These are phyloP conservation scores for Candida vaughaniae DNA, from an alignment of 805 yeast genomes.

Conservation along the genomic window DNA sequence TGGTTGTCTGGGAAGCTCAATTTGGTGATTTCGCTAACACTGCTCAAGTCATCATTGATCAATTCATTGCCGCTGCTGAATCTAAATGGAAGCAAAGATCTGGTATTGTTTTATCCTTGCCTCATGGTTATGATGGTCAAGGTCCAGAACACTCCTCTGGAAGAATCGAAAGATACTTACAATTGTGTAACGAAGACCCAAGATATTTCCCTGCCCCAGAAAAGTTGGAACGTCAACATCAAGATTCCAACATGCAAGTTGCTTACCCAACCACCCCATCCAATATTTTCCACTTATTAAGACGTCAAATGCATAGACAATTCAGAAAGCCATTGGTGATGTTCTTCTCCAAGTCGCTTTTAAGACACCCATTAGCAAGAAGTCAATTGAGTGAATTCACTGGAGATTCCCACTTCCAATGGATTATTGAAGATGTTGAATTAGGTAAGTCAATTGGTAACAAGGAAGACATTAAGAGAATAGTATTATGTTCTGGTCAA, in stretches of 20 bases:
- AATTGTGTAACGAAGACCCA: slow-evolving; percentile 93
- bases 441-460: slow-evolving; percentile 73
- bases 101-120: slow-evolving; percentile 90
- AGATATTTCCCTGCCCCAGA: slow-evolving; percentile 88
- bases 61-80: slow-evolving; percentile 95
- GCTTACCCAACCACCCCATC: slow-evolving; percentile 99
- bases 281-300: slow-evolving; percentile 89
- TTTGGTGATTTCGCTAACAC: slow-evolving; percentile 99
- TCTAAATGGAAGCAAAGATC: slow-evolving; percentile 99
- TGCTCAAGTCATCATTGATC: slow-evolving; percentile 96
- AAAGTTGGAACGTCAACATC: slow-evolving; percentile 94
- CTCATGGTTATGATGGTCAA: slow-evolving; percentile 99
- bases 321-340: slow-evolving; percentile 88
- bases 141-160: slow-evolving; percentile 99
- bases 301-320: slow-evolving; percentile 99
- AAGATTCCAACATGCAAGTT: slow-evolving; percentile 96
- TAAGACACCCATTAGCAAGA: slow-evolving; percentile 97
- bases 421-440: slow-evolving; percentile 93
- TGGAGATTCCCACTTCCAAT: slow-evolving; percentile 88
- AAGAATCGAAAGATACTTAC: slow-evolving; percentile 94
- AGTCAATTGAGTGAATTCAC: slow-evolving; percentile 81
- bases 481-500: slow-evolving; percentile 87
- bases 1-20: slow-evolving; percentile 99
- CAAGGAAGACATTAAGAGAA: slow-evolving; percentile 83
- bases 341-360: slow-evolving; percentile 88